Conservation (phyloP, 192 early-diverging fungal species). For the Dissophora globulifera region DNA sequence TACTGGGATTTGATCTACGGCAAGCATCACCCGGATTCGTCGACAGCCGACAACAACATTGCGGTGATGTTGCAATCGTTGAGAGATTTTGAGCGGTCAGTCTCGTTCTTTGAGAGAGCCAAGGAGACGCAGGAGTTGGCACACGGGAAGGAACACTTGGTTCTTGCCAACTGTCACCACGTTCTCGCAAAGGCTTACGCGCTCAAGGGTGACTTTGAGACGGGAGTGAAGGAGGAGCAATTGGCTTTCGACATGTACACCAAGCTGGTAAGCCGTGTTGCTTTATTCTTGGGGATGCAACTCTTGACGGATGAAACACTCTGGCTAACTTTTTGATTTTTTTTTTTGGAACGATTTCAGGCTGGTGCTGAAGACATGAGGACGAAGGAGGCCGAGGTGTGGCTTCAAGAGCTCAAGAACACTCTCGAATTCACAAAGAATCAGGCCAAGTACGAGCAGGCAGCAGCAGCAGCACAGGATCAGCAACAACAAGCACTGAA, state of each 20-base stretch:
- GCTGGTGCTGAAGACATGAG: conserved; percentile 78
- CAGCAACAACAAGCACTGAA: conserved; percentile 19
- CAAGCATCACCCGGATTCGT: conserved; percentile 82
- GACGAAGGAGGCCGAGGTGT: conserved; percentile 74
- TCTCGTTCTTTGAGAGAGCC: conserved; percentile 79
- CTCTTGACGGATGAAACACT: neutral
- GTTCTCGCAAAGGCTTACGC: conserved; percentile 82
- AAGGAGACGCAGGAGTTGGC: conserved; percentile 71
- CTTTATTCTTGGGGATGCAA: neutral
- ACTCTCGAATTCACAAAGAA: conserved; percentile 36
- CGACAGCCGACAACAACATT: conserved; percentile 84
- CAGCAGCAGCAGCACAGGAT: conserved; percentile 25
- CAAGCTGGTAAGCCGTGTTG: conserved; percentile 51
- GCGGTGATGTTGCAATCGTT: conserved; percentile 81
- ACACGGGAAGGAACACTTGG: conserved; percentile 74
- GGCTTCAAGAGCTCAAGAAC: conserved; percentile 70
- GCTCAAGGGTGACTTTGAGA: conserved; percentile 74
- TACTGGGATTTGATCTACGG: conserved; percentile 84
- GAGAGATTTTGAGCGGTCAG: conserved; percentile 65
- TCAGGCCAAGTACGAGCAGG: conserved; percentile 42
- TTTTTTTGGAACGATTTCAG: conserved; percentile 30
- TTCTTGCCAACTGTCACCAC: conserved; percentile 66
- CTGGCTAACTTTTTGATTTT: neutral
- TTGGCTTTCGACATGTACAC: conserved; percentile 72
- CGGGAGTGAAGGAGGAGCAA: conserved; percentile 78